Percentiles rank a stretch among this genome's conserved stretches.
Evolutionary conservation across 306 rosid species (phyloP).

Genomic region (Glycine soja): DNA sequence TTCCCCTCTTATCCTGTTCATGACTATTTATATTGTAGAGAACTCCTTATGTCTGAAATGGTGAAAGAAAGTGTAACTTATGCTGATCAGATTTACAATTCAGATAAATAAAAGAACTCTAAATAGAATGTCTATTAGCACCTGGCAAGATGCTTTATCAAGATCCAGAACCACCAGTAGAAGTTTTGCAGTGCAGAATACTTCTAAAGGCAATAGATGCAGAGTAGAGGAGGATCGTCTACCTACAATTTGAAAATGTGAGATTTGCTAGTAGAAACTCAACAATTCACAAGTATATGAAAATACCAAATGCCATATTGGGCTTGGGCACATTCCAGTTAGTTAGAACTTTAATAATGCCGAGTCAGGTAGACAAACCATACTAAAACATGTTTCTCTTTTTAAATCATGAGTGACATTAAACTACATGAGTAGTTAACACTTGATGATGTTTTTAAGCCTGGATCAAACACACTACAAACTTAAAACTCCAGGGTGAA

Average conservation of each 20-base stretch:
- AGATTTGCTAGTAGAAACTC: neutral
- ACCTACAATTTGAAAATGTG: neutral
- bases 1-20: conserved; percentile 6
- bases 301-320: neutral
- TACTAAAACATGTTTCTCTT: neutral
- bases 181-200: neutral
- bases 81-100: neutral
- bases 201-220: neutral
- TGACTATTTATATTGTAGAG: neutral
- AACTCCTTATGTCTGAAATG: conserved; percentile 1
- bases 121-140: conserved; percentile 11
- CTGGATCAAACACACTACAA: neutral
- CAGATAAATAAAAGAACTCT: neutral
- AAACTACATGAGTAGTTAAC: neutral
- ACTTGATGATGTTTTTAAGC: neutral
- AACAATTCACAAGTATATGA: neutral
- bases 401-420: neutral
- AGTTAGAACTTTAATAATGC: conserved; percentile 13
- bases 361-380: neutral
- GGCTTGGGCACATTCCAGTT: neutral
- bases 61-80: neutral
- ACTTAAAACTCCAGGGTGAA: neutral
- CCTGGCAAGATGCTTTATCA: conserved; percentile 11
- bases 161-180: neutral
- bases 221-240: neutral